Evolutionary conservation across 805 yeast species (phyloP), one percentile per base, ranked within the genome.

Genomic region (Komagataella populi): DNA sequence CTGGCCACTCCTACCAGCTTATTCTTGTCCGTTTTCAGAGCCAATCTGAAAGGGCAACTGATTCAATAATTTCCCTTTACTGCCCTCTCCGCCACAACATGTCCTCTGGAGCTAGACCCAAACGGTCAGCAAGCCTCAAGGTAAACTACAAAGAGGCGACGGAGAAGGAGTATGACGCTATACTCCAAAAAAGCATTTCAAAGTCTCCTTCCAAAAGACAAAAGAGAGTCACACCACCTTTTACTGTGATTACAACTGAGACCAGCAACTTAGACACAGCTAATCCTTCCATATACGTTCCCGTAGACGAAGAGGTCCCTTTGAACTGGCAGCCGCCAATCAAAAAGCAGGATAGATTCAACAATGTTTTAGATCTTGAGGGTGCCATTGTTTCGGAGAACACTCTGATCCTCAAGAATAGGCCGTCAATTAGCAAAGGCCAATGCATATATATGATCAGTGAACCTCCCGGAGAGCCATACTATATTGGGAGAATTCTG

Each of bases 381-480:
- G 70, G 64, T 49, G 76, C 79, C 7, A 68, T 64, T 53, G 67
- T 77, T 17, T 64, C 62, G 10, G 53, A 62, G 12, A 74, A 72
- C 54, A 62, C 68, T 0, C 56, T 76, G 45, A 66, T 69, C 1
- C 55, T 72, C 43, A 77, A 62, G 52, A 68, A 66, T 48, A 62
- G 67, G 3, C 61, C 66, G 51, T 63, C 60, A 48, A 53, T 78
- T n/a, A 54, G 55, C 4, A 78, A 77, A 54, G 79, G 78, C 50
- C 95, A 89, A 52, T 80, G 73, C 53, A 83, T 89, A 7, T 89
- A 85, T 62, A 80, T 90, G 81, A 74, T 90, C 10, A 80, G 93
- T 55, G 96, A 88, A 63, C 96, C 96, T 1, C 88, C 96, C 0
- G 93, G 96, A 2, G 96, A 88, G 59, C 97, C 98, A 0, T 93